Evolutionary conservation across 768 basidiomycete genomes (phyloP), one percentile per base, ranked within the genome.

Genomic region (Lepiota brunneoincarnata): DNA sequence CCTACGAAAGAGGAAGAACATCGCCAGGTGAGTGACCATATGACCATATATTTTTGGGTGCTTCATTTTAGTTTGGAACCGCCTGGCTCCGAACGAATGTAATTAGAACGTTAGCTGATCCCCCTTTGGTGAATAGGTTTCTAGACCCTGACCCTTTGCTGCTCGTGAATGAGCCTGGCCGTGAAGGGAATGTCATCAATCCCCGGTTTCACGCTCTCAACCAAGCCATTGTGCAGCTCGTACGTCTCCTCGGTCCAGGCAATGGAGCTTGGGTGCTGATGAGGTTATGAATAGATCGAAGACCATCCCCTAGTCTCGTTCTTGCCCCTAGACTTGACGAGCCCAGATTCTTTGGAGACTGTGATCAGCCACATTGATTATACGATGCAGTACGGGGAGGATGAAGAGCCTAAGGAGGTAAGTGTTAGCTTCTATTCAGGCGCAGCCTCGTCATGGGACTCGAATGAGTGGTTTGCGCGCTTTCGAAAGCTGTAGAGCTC

Each of bases 281-380:
- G 39, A n/a, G 36, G 6, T 50, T 47, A 44, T 36, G 18, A 40
- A 40, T 63, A 98, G 96, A 98, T 99, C 68, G 94, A 98, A 67
- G 97, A 98, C 69, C 94, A 98, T 67, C 97, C 96, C 24, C 81
- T 99, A 37, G 97, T 99, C 18, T 94, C 93, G 2, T 99, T 99
- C 76, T 72, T 99, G 35, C 95, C 97, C 2, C 80, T 99, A 37
- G 93, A 99, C 71, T 82, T 98, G 31, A 86, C 93, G 14, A 83
- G 84, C 58, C 82, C 93, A 45, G 93, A 97, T 62, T 95, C 93
- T 0, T 77, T 99, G 49, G 91, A 92, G 64, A 86, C 83, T 2
- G 86, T 98, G 9, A 78, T 99, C 55, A 94, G 93, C 67, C 94
- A 99, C 67, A 90, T 99, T 50, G 97, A 99, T 73, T 96, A 93